Conservation (phyloP, 495 filamentous ascomycete species). For the Jackrogersella multiformis region DNA sequence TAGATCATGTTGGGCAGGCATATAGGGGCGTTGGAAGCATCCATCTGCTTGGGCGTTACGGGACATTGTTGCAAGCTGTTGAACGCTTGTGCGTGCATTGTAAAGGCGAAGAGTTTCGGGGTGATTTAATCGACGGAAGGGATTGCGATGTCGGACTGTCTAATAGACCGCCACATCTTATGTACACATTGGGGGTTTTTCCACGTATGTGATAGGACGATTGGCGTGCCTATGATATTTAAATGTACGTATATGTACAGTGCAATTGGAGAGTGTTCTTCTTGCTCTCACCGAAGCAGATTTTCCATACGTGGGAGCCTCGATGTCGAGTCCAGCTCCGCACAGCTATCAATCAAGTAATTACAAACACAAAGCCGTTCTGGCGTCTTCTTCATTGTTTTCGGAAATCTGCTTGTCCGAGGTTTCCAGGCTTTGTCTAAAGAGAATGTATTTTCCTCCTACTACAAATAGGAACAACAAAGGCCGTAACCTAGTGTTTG, state of each 20-base stretch:
- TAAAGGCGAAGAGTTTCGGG: background rate
- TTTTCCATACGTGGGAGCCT: background rate
- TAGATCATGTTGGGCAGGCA: conserved; percentile 11
- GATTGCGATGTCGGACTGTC: background rate
- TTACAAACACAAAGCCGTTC: conserved; percentile 7
- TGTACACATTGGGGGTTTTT: background rate
- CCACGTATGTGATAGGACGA: background rate
- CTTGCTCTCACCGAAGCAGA: too few relatives aligned
- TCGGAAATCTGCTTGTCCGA: conserved; percentile 21
- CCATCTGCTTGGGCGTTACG: conserved; percentile 32
- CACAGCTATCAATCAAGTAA: conserved; percentile 1
- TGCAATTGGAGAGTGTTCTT: background rate
- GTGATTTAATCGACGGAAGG: background rate
- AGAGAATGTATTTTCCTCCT: conserved; percentile 9
- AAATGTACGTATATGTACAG: too few relatives aligned
- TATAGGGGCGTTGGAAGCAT: conserved; percentile 21
- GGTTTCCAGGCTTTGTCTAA: conserved; percentile 15
- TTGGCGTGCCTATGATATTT: conserved; percentile 1
- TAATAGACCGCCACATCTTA: background rate
- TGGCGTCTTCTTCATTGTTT: conserved; percentile 30
- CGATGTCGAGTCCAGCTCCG: background rate
- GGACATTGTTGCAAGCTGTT: conserved; percentile 3
- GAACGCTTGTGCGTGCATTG: background rate
- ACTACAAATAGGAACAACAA: conserved; percentile 15
- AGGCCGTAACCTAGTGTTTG: background rate